Evolutionary conservation across 805 yeast species (phyloP), one percentile per base, ranked within the genome.

Genomic region (Pichia kluyveri): DNA sequence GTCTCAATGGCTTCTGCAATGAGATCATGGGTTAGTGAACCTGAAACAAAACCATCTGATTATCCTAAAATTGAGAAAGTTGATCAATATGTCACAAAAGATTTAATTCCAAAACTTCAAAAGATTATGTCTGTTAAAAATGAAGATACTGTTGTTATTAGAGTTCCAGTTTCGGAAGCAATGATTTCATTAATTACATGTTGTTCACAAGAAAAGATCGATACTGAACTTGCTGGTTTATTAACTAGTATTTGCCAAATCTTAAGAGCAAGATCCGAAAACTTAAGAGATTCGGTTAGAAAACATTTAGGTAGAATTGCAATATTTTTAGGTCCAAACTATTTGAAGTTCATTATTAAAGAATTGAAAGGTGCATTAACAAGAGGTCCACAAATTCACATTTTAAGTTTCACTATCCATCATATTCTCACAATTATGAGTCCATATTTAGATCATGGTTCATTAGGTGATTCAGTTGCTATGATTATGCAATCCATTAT

Each of bases 331-430:
- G 98, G 98, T 1, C 72, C 95, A 0, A 63, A 66, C 23, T 89
- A 89, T 60, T 68, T 91, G 51, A 72, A 75, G 47, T 88, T 89
- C 60, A 77, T 93, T 43, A 67, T 93, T 26, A 76, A 77, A 49
- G 98, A 93, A 60, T 72, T 93, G 58, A 80, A 77, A 54, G 67
- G 83, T 18, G 95, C 97, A 0, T 70, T 91, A 46, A 75, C 83
- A 6, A 73, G 95, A 60, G 99, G 99, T 27, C 86, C 96, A 14
- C 98, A 93, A 61, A 77, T 89, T 46, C 99, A 93, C 66, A 88
- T 93, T 50, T 76, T 93, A 56, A 88, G 96, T 59, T 93, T 71
- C 66, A 86, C 97, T 1, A 77, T 87, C 6, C 96, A 93, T 64
- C 71, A 80, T 43, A 66, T 91, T 38, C 65, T 93, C 46, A 76